Evolutionary conservation across 331 rosid genomes (phyloP).

Genomic region (Prunus yedoensis): DNA sequence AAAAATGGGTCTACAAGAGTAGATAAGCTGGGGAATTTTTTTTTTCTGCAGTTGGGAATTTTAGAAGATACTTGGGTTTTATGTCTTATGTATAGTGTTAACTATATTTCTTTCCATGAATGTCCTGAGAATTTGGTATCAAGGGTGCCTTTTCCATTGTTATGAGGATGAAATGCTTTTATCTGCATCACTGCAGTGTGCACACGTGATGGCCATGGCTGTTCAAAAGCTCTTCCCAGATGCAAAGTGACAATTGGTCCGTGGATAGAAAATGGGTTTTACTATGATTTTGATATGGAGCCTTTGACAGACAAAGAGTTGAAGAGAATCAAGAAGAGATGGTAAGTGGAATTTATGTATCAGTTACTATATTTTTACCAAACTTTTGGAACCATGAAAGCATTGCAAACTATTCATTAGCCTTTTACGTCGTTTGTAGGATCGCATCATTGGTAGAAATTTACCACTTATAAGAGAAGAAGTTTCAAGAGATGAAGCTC

Average conservation of each 20-base stretch:
- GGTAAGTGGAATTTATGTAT: slow-evolving; percentile 41
- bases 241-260: slow-evolving; percentile 98
- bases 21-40: not conserved
- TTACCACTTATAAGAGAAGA: slow-evolving; percentile 90
- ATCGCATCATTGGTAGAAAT: slow-evolving; percentile 70
- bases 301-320: slow-evolving; percentile 82
- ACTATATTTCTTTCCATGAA: not conserved
- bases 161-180: not conserved
- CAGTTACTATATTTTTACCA: not conserved
- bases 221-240: slow-evolving; percentile 87
- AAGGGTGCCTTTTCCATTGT: not conserved
- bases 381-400: slow-evolving; percentile 10
- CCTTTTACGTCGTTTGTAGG: slow-evolving; percentile 47
- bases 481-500: slow-evolving; percentile 89
- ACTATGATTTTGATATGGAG: slow-evolving; percentile 90
- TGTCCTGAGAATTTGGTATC: not conserved
- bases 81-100: not conserved
- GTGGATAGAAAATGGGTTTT: slow-evolving; percentile 95
- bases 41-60: not conserved
- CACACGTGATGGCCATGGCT: slow-evolving; percentile 99
- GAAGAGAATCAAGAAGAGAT: slow-evolving; percentile 88
- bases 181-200: slow-evolving; percentile 57
- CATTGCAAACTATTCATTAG: slow-evolving; percentile 28
- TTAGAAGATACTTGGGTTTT: not conserved
- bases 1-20: not conserved